These are phyloP conservation scores for Myrica gale DNA, from an alignment of 306 rosid genomes.

Conservation along the genomic window DNA sequence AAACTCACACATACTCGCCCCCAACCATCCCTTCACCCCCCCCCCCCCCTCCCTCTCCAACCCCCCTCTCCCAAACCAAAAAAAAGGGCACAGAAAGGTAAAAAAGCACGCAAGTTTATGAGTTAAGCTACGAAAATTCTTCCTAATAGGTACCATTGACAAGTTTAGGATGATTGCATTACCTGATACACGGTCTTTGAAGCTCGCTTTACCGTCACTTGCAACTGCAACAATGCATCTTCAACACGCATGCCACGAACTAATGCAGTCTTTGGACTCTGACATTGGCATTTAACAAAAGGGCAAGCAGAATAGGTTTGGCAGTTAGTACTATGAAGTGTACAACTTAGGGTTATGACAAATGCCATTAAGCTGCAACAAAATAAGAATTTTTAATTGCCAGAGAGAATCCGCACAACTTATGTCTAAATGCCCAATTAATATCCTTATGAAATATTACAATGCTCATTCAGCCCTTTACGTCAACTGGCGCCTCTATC, in stretches of 20 bases:
- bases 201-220: constrained; percentile 85
- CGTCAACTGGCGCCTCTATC: too few relatives aligned
- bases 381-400: background rate
- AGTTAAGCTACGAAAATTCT: constrained; percentile 8
- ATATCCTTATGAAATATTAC: background rate
- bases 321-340: background rate
- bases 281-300: constrained; percentile 10
- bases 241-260: constrained; percentile 99
- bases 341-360: background rate
- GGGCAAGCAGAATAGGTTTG: background rate
- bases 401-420: too few relatives aligned
- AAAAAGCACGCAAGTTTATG: background rate
- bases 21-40: too few relatives aligned
- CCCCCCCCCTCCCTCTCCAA: background rate
- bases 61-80: background rate
- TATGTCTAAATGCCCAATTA: background rate
- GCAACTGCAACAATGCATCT: constrained; percentile 90
- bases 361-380: background rate
- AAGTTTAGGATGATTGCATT: constrained; percentile 17
- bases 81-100: background rate
- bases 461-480: too few relatives aligned
- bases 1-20: background rate
- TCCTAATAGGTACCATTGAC: constrained; percentile 7
- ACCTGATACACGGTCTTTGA: constrained; percentile 94
- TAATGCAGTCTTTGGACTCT: constrained; percentile 94